These are phyloP conservation scores for Singerocomus rubriflavus DNA, from an alignment of 1,284 basidiomycete species.

Conservation along the genomic window DNA sequence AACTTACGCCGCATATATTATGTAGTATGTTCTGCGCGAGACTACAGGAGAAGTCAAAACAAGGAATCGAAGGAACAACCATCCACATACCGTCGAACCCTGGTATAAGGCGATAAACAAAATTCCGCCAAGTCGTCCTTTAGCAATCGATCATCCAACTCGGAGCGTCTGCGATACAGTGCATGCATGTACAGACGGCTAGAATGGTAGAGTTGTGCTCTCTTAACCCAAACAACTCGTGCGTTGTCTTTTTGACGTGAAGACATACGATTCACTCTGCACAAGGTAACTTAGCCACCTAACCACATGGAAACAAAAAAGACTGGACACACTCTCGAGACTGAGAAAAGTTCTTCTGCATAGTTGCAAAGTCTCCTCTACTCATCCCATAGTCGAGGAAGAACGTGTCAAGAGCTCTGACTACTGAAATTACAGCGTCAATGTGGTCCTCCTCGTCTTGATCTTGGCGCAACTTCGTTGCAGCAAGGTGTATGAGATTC, in stretches of 20 bases:
- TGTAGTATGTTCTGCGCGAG: constrained; percentile 74
- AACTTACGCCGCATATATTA: constrained; percentile 60
- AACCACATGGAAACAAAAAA: not conserved
- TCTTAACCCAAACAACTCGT: constrained; percentile 73
- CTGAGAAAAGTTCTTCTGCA: constrained; percentile 68
- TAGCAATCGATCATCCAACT: constrained; percentile 78
- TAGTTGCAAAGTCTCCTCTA: constrained; percentile 52
- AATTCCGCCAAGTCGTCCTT: constrained; percentile 73
- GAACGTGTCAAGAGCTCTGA: constrained; percentile 71
- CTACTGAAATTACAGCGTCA: constrained; percentile 76
- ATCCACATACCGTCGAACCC: constrained; percentile 62
- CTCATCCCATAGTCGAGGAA: constrained; percentile 73
- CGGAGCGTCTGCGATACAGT: constrained; percentile 78
- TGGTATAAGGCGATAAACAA: constrained; percentile 82
- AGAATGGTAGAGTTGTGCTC: constrained; percentile 75
- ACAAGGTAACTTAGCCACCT: not conserved
- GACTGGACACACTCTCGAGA: constrained; percentile 59
- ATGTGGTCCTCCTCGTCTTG: constrained; percentile 81
- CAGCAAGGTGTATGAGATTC: constrained; percentile 67
- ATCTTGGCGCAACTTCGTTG: constrained; percentile 58
- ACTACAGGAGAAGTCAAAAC: constrained; percentile 36
- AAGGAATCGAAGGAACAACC: not conserved
- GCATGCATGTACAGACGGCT: constrained; percentile 74
- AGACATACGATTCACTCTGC: constrained; percentile 65
- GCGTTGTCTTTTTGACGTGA: constrained; percentile 73